Conservation (phyloP, 495 filamentous ascomycete genomes). For the Aeminium ludgeri region DNA sequence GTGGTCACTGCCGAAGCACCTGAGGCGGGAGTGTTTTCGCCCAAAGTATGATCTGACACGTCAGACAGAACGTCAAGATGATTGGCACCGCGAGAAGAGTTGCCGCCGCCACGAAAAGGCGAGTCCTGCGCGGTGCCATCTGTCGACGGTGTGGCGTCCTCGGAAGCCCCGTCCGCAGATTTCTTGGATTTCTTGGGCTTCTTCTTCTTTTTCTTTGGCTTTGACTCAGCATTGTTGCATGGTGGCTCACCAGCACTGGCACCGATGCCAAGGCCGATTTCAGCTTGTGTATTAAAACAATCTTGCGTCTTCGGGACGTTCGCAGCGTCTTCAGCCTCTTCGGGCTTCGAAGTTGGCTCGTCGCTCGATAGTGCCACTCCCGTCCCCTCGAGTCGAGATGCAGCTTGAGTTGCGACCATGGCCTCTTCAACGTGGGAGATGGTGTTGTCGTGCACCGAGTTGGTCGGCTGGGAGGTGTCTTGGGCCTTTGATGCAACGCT, state of each 20-base stretch:
- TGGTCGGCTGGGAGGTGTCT: too few relatives aligned
- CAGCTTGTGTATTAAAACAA: background rate
- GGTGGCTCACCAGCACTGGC: background rate
- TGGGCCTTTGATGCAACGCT: too few relatives aligned
- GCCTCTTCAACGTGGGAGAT: too few relatives aligned
- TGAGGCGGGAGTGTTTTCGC: background rate
- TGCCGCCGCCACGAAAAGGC: too few relatives aligned
- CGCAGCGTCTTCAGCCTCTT: background rate
- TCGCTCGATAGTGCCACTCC: too few relatives aligned
- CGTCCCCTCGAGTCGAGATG: too few relatives aligned
- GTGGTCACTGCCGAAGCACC: background rate
- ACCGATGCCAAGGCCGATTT: slow-evolving; percentile 8
- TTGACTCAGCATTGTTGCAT: background rate
- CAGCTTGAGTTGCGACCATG: too few relatives aligned
- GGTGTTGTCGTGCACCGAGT: too few relatives aligned
- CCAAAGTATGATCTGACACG: background rate
- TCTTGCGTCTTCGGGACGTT: background rate
- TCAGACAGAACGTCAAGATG: background rate
- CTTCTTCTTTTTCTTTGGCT: slow-evolving; percentile 9
- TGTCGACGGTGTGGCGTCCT: too few relatives aligned
- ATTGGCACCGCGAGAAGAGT: too few relatives aligned
- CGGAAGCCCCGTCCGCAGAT: background rate
- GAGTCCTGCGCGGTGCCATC: too few relatives aligned
- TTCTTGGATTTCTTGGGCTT: slow-evolving; percentile 6
- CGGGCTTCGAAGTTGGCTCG: too few relatives aligned